A percentile compares a stretch with the other conserved stretches of the same genome.
Evolutionary conservation across 164 flowering plant species (phyloP).

Genomic region (Piper betle): DNA sequence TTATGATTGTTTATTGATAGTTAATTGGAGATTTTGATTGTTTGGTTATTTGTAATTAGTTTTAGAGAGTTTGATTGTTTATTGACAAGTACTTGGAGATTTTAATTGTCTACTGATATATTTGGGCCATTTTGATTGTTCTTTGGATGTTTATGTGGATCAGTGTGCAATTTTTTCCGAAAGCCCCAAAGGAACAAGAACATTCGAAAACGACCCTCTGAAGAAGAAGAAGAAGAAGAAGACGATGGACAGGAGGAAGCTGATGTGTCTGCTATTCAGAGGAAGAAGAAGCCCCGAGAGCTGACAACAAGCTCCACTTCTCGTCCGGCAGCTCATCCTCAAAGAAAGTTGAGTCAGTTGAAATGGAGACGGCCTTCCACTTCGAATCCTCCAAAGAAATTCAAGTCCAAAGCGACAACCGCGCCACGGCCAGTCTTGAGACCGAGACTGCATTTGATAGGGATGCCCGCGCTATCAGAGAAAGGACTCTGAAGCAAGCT

Average conservation of each 20-base stretch:
- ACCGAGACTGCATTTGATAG: conserved; percentile 76
- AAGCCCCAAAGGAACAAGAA: conserved; percentile 61
- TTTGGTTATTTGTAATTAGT: no score
- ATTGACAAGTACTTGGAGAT: no score
- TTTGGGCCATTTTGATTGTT: no score
- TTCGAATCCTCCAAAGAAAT: conserved; percentile 80
- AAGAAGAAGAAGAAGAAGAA: conserved; percentile 31
- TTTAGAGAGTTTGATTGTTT: no score
- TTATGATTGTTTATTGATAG: no score
- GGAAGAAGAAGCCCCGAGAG: conserved; percentile 27
- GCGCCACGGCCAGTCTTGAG: conserved; percentile 79
- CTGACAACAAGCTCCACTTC: conserved; percentile 51
- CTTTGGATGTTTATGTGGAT: neutral
- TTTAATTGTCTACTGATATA: no score
- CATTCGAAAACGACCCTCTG: conserved; percentile 45
- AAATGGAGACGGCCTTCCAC: conserved; percentile 29
- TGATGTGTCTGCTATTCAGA: conserved; percentile 15
- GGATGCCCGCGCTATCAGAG: conserved; percentile 81
- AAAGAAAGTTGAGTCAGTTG: conserved; percentile 10
- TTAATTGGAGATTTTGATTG: no score
- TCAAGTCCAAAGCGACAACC: conserved; percentile 77
- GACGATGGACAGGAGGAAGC: conserved; percentile 17
- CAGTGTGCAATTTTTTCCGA: conserved; percentile 69
- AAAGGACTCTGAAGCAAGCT: conserved; percentile 71
- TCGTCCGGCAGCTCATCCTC: conserved; percentile 31